phyloP scores from a whole-genome alignment of 805 yeast genomes.

The Metschnikowia amazonensis region DNA sequence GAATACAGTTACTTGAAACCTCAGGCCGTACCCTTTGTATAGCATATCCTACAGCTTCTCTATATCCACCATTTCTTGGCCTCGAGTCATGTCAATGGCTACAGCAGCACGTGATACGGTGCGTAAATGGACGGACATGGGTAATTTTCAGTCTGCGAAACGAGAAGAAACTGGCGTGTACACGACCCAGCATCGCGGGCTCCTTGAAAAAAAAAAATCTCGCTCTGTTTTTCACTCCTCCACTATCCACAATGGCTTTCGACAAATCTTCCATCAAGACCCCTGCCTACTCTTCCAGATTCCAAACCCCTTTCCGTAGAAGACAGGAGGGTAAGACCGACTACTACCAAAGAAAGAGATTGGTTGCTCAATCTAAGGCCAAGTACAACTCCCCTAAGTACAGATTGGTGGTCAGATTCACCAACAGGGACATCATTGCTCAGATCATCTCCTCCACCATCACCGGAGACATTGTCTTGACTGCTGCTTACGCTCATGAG shows the following conservation, averaged over 20 bases:
- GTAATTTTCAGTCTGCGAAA: background rate
- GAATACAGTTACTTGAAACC: too few relatives aligned
- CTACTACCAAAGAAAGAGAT: constrained; percentile 99
- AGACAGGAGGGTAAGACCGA: constrained; percentile 99
- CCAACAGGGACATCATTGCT: constrained; percentile 98
- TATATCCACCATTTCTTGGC: too few relatives aligned
- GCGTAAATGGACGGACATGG: constrained; percentile 1
- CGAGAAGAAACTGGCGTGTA: background rate
- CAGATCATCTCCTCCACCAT: constrained; percentile 96
- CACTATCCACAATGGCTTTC: constrained; percentile 64
- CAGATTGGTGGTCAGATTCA: constrained; percentile 99
- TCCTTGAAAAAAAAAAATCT: constrained; percentile 9
- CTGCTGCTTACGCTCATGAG: constrained; percentile 99
- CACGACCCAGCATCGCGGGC: constrained; percentile 15
- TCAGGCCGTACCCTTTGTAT: too few relatives aligned
- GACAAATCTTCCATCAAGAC: constrained; percentile 58
- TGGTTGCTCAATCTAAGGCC: constrained; percentile 99
- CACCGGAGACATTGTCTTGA: constrained; percentile 92
- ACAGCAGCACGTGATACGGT: constrained; percentile 4
- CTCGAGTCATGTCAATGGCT: too few relatives aligned
- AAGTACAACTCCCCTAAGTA: constrained; percentile 99
- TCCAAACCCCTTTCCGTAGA: constrained; percentile 99
- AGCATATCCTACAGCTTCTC: too few relatives aligned
- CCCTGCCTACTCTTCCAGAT: constrained; percentile 97
- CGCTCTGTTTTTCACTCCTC: constrained; percentile 3